These are phyloP conservation scores for Xerocomus brunneocitrinus DNA, from an alignment of 768 basidiomycete species.

Conservation along the genomic window DNA sequence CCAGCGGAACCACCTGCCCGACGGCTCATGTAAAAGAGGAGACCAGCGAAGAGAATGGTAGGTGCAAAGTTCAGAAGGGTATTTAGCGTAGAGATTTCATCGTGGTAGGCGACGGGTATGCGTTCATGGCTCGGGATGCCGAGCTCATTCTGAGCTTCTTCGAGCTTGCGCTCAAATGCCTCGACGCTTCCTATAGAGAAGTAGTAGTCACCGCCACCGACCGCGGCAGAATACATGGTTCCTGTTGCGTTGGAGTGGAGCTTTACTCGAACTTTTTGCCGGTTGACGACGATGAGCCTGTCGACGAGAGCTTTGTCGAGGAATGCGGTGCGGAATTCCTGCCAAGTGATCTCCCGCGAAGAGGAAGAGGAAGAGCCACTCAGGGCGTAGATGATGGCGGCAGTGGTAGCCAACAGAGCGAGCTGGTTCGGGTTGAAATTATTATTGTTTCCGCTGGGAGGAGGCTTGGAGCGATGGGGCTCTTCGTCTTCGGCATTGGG, in stretches of 20 bases:
- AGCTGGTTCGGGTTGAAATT: conserved; percentile 55
- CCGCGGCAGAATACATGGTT: conserved; percentile 62
- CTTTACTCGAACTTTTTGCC: conserved; percentile 85
- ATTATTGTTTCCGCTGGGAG: conserved; percentile 40
- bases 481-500: conserved; percentile 29
- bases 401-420: conserved; percentile 52
- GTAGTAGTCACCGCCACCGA: conserved; percentile 64
- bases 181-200: conserved; percentile 99
- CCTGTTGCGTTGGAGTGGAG: conserved; percentile 87
- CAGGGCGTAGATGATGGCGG: conserved; percentile 62
- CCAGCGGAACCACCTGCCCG: conserved; percentile 58
- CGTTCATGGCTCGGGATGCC: conserved; percentile 89
- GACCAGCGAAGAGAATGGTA: conserved; percentile 86
- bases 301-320: conserved; percentile 96
- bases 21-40: conserved; percentile 83
- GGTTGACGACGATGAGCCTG: conserved; percentile 87
- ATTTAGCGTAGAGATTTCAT: conserved; percentile 82
- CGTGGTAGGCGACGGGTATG: conserved; percentile 95
- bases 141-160: conserved; percentile 89
- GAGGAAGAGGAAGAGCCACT: conserved; percentile 42
- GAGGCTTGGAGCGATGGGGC: conserved; percentile 42
- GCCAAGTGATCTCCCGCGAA: conserved; percentile 96
- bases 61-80: conserved; percentile 89
- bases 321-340: conserved; percentile 97
- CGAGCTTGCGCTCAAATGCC: conserved; percentile 91